Conservation (phyloP, 805 yeast species). For the Lipomyces mesembrius region DNA sequence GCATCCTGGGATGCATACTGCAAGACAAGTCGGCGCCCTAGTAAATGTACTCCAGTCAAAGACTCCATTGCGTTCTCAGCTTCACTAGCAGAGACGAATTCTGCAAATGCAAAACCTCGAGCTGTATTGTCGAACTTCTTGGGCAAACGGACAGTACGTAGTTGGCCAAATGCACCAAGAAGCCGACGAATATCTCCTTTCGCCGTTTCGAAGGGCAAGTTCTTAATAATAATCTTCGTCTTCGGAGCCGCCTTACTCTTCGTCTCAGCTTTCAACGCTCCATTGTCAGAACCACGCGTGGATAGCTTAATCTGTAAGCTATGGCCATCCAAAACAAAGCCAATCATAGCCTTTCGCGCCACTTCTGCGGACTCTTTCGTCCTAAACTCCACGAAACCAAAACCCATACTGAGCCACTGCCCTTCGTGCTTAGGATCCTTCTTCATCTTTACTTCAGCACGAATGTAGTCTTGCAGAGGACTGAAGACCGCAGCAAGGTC, state of each 20-base stretch:
- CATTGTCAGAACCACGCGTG: slow-evolving; percentile 58
- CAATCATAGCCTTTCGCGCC: slow-evolving; percentile 77
- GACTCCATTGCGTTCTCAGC: slow-evolving; percentile 94
- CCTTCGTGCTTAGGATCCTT: slow-evolving; percentile 79
- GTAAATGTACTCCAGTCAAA: slow-evolving; percentile 91
- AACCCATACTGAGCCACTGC: slow-evolving; percentile 88
- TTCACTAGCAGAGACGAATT: slow-evolving; percentile 78
- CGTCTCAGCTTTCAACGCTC: slow-evolving; percentile 1
- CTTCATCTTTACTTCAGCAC: slow-evolving; percentile 82
- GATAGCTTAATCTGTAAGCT: slow-evolving; percentile 86
- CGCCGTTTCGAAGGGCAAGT: slow-evolving; percentile 94
- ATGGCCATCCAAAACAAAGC: slow-evolving; percentile 83
- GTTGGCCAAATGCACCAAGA: slow-evolving; percentile 92
- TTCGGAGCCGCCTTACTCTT: slow-evolving; percentile 40
- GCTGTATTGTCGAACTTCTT: slow-evolving; percentile 93
- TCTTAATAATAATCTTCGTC: slow-evolving; percentile 87
- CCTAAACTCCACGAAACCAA: slow-evolving; percentile 91
- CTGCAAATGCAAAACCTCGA: slow-evolving; percentile 97
- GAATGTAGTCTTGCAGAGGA: slow-evolving; percentile 74
- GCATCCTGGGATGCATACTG: slow-evolving; percentile 87
- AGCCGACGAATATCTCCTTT: slow-evolving; percentile 91
- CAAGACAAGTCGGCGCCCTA: slow-evolving; percentile 92
- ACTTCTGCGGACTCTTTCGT: slow-evolving; percentile 75
- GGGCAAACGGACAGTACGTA: slow-evolving; percentile 94
- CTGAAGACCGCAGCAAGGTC: slow-evolving; percentile 67